Evolutionary conservation across 192 early-diverging fungal genomes (phyloP).

Genomic region (Dissophora ornata): DNA sequence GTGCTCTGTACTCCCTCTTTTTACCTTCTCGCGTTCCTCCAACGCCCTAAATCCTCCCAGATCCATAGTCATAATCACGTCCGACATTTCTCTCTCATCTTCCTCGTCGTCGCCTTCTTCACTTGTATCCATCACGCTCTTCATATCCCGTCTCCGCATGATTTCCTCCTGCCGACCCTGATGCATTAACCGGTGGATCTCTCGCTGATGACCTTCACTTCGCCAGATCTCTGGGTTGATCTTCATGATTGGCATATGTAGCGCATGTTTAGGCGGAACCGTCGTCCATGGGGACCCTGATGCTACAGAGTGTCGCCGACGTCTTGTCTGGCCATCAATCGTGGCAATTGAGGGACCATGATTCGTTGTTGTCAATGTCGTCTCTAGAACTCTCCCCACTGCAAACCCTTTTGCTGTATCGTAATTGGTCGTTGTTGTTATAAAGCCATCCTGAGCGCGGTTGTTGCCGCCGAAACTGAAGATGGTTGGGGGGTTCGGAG

Average conservation of each 20-base stretch:
- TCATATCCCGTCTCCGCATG: constrained; percentile 22
- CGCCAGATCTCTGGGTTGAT: constrained; percentile 40
- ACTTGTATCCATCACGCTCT: constrained; percentile 40
- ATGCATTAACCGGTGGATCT: constrained; percentile 36
- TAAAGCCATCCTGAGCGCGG: too few species aligned
- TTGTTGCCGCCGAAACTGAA: too few species aligned
- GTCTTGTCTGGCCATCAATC: too few species aligned
- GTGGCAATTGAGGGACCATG: too few species aligned
- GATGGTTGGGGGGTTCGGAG: too few species aligned
- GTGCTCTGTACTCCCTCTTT: constrained; percentile 14
- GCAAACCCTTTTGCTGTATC: too few species aligned
- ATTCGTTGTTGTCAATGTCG: too few species aligned
- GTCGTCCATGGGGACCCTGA: too few species aligned
- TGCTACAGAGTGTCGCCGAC: too few species aligned
- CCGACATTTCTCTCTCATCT: constrained; percentile 15
- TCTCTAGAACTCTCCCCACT: too few species aligned
- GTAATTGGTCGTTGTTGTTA: too few species aligned
- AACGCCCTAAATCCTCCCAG: constrained; percentile 27
- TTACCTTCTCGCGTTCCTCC: constrained; percentile 33
- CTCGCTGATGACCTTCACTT: constrained; percentile 38
- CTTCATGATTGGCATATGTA: constrained; percentile 48
- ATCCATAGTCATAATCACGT: constrained; percentile 20
- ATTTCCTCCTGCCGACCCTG: constrained; percentile 29
- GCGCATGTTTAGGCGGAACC: constrained; percentile 26
- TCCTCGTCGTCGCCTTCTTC: constrained; percentile 8